Evolutionary conservation across 306 rosid species (phyloP).

Genomic region (Pachyrhizus erosus): DNA sequence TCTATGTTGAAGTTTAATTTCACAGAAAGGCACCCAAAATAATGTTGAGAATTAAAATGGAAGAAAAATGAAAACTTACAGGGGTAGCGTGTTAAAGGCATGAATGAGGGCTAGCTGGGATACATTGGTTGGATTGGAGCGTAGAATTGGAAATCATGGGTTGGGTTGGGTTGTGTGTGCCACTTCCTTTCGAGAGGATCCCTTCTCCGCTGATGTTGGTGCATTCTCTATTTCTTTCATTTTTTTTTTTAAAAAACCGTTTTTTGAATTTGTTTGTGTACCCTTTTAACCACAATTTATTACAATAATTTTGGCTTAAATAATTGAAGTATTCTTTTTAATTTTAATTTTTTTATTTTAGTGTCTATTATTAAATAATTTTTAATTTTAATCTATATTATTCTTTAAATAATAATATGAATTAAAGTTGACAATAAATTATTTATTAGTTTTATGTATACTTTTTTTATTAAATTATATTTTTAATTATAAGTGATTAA

Average conservation of each 20-base stretch:
- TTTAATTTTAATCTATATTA: no score
- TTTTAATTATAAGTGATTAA: no score
- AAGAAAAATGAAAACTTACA: conserved; percentile 35
- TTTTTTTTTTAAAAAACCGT: neutral
- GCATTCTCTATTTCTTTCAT: neutral
- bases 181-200: conserved; percentile 36
- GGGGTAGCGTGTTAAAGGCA: conserved; percentile 9
- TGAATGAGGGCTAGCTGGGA: conserved; percentile 30
- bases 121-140: neutral
- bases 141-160: conserved; percentile 27
- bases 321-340: neutral
- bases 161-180: neutral
- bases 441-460: no score
- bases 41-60: neutral
- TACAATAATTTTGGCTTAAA: no score
- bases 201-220: neutral
- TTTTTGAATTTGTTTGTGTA: neutral
- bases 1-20: conserved; percentile 5
- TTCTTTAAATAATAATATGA: no score
- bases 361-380: no score
- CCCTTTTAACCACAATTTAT: conserved; percentile 5
- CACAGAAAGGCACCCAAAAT: neutral
- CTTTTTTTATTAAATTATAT: no score
- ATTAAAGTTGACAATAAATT: no score
- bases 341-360: no score